Conservation (phyloP, 306 rosid genomes). For the Gillenia trifoliata region DNA sequence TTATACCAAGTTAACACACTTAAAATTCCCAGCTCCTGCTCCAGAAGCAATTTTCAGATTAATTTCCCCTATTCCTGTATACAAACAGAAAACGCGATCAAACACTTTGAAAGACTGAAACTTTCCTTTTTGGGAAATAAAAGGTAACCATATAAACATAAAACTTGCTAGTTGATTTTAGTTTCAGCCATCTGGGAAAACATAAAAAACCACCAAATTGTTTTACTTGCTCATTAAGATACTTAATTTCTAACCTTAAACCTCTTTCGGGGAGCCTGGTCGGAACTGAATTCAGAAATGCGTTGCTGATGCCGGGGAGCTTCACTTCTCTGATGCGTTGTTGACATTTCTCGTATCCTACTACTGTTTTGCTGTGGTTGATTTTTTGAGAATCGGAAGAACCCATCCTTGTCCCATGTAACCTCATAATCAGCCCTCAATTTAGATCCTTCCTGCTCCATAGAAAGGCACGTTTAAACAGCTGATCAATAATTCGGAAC, state of each 20-base stretch:
- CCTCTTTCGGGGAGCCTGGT: slow-evolving; percentile 61
- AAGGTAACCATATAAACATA: background rate
- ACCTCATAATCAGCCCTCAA: slow-evolving; percentile 81
- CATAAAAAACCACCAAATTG: background rate
- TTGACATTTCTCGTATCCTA: slow-evolving; percentile 23
- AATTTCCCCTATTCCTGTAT: slow-evolving; percentile 50
- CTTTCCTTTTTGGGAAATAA: background rate
- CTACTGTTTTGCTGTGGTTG: slow-evolving; percentile 36
- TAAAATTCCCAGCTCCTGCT: slow-evolving; percentile 8
- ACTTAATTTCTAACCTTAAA: slow-evolving; percentile 55
- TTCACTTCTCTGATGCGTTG: slow-evolving; percentile 56
- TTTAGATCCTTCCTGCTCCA: slow-evolving; percentile 73
- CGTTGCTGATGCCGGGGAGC: slow-evolving; percentile 56
- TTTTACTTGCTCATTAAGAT: background rate
- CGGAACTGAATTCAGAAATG: slow-evolving; percentile 49
- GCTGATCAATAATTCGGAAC: background rate
- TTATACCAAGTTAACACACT: background rate
- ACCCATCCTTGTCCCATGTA: slow-evolving; percentile 72
- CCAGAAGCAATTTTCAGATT: background rate
- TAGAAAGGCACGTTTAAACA: slow-evolving; percentile 15
- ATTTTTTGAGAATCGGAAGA: slow-evolving; percentile 45
- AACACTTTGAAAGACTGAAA: background rate
- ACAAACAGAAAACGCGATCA: slow-evolving; percentile 10
- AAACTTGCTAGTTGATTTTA: background rate
- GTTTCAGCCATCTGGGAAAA: background rate